A percentile compares a stretch with the other conserved stretches of the same genome.
Evolutionary conservation across 495 filamentous ascomycete genomes (phyloP).

Genomic region (Neurospora sp.): DNA sequence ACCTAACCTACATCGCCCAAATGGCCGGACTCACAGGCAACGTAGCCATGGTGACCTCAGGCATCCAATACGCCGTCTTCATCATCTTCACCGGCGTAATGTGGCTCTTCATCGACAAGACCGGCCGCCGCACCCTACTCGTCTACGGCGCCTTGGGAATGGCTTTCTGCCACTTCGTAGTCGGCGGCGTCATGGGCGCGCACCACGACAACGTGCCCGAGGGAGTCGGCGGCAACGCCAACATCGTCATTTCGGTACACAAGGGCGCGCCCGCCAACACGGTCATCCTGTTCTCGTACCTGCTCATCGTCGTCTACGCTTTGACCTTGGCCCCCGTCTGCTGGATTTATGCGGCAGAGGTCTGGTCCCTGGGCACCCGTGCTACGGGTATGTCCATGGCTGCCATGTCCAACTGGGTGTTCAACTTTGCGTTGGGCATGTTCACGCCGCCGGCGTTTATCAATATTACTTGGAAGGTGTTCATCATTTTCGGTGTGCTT

Average conservation of each 20-base stretch:
- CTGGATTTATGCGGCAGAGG: constrained; percentile 70
- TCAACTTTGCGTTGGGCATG: constrained; percentile 64
- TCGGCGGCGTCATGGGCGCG: constrained; percentile 45
- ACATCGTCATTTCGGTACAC: constrained; percentile 52
- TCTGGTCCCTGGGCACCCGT: constrained; percentile 65
- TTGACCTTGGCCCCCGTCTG: constrained; percentile 59
- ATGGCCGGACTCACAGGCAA: constrained; percentile 58
- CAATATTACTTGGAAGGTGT: constrained; percentile 63
- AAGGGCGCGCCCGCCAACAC: constrained; percentile 49
- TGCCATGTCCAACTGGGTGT: constrained; percentile 63
- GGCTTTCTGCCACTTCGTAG: constrained; percentile 58
- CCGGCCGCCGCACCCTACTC: constrained; percentile 62
- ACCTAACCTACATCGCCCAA: constrained; percentile 60
- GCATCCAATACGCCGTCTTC: constrained; percentile 68
- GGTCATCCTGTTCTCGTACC: constrained; percentile 63
- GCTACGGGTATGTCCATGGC: constrained; percentile 61
- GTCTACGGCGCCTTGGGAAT: constrained; percentile 61
- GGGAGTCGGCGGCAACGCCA: constrained; percentile 54
- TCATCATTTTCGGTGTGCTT: constrained; percentile 66
- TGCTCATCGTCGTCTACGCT: constrained; percentile 61
- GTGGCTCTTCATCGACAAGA: constrained; percentile 60
- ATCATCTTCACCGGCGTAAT: constrained; percentile 58
- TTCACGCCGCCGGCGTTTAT: constrained; percentile 62
- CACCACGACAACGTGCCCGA: constrained; percentile 38
- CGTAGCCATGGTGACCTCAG: constrained; percentile 55